Evolutionary conservation across 768 basidiomycete genomes (phyloP), one percentile per base, ranked within the genome.

Genomic region (Russula ochroleuca): DNA sequence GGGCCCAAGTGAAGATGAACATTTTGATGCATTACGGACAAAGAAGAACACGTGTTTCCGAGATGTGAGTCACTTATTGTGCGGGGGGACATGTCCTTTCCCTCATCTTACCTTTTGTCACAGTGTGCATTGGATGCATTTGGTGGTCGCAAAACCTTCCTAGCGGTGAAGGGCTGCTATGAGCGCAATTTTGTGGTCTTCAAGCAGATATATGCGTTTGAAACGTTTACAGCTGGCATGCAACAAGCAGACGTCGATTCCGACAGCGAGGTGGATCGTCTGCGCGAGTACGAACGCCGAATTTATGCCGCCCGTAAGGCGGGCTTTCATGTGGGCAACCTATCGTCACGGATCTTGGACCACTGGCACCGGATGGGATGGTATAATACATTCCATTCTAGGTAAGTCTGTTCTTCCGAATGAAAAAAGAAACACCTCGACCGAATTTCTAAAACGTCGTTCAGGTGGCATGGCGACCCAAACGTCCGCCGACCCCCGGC

Each of bases 101-200:
- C 28, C 23, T 23, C 54, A 53, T 45, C 35, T 65, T 4, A 43
- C 33, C 9, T 35, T 41, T 14, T 19, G 23, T 21, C 28, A 19
- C 68, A 92, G 89, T 90, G 88, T 69, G 85, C 89, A 0, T 64
- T 75, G 28, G 83, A 88, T 61, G 84, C 91, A 8, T 92, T 90
- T 67, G 84, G 80, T 3, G 81, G 82, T 57, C 87, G 88, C 74
- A 92, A 92, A 73, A 88, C 88, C 15, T 91, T 90, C 66, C 88
- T 90, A 70, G 89, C 89, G 0, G 79, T 92, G 60, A 92, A 92
- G 75, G 88, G 89, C 23, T 91, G 89, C 70, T 92, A 89, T 66
- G 88, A 92, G 71, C 87, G 89, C 70, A 91, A 90, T 68, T 88
- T 92, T 68, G 90, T 90, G 68, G 75, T 90, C 17, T 92, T 90